phyloP scores from a whole-genome alignment of 2,329 filamentous ascomycete species.

The Alternaria metachromatica region DNA sequence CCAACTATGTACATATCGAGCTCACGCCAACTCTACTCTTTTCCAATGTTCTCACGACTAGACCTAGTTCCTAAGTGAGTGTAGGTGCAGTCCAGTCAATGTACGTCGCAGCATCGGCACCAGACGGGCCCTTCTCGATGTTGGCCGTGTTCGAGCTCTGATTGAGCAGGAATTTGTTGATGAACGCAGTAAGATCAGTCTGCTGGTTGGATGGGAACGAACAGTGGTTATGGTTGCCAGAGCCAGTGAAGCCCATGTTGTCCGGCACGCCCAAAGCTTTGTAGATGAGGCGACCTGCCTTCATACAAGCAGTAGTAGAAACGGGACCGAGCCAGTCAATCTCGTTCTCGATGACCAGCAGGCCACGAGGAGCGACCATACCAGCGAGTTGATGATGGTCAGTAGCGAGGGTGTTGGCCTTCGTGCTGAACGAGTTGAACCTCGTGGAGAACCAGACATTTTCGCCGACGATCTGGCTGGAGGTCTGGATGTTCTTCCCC shows the following conservation, averaged over 20 bases:
- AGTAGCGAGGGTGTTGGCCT: constrained; percentile 57
- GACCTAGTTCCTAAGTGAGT: constrained; percentile 32
- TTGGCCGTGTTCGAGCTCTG: constrained; percentile 36
- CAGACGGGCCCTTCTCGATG: constrained; percentile 43
- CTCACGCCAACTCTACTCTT: neutral
- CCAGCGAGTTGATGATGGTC: constrained; percentile 67
- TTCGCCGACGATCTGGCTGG: constrained; percentile 64
- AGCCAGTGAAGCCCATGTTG: constrained; percentile 65
- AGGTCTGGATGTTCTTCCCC: constrained; percentile 67
- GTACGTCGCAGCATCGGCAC: constrained; percentile 41
- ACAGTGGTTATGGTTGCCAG: constrained; percentile 63
- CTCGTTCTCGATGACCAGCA: constrained; percentile 65
- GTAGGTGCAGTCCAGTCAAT: constrained; percentile 48
- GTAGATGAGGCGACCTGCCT: constrained; percentile 61
- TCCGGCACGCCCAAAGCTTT: constrained; percentile 60
- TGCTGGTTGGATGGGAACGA: constrained; percentile 62
- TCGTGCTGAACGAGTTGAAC: constrained; percentile 61
- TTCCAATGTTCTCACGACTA: neutral
- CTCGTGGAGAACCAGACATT: constrained; percentile 68
- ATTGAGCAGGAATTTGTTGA: constrained; percentile 59
- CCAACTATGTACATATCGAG: constrained; percentile 20
- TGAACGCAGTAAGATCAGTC: constrained; percentile 60
- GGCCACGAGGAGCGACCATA: constrained; percentile 62
- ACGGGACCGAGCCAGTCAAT: constrained; percentile 65
- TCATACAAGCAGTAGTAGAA: constrained; percentile 65